phyloP scores from a whole-genome alignment of 192 early-diverging fungal genomes.

The Backusella tarrabulga region DNA sequence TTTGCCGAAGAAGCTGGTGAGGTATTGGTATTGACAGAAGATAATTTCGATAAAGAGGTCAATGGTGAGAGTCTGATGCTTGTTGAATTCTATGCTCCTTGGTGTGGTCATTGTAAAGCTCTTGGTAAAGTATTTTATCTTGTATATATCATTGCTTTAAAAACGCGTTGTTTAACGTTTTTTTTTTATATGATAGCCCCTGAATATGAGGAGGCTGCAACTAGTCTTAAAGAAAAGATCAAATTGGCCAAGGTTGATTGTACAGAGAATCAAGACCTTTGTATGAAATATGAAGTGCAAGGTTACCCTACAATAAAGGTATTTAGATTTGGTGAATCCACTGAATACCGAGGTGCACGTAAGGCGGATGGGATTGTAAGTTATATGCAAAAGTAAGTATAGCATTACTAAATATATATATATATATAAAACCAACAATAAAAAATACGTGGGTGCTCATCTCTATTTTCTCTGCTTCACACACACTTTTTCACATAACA shows the following conservation, averaged over 20 bases:
- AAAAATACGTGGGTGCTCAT: background rate
- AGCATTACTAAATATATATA: background rate
- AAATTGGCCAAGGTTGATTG: conserved; percentile 96
- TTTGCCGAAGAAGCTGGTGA: conserved; percentile 35
- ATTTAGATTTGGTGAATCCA: conserved; percentile 67
- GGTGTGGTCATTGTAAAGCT: conserved; percentile 97
- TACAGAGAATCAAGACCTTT: conserved; percentile 82
- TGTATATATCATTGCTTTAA: background rate
- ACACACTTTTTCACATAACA: background rate
- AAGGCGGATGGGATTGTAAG: conserved; percentile 83
- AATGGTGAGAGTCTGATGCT: conserved; percentile 67
- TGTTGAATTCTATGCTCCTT: conserved; percentile 96
- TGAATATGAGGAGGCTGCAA: conserved; percentile 92
- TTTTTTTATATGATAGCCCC: conserved; percentile 55
- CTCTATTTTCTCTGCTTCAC: background rate
- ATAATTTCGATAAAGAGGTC: conserved; percentile 63
- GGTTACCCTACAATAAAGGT: conserved; percentile 96
- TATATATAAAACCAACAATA: background rate
- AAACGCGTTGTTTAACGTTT: background rate
- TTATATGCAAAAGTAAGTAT: conserved; percentile 86
- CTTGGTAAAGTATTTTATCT: conserved; percentile 46
- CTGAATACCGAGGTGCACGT: conserved; percentile 86
- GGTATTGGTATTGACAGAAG: conserved; percentile 51
- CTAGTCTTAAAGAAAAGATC: conserved; percentile 73
- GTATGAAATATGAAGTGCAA: conserved; percentile 75